These are phyloP conservation scores for Shiraia bambusicola DNA, from an alignment of 2,329 filamentous ascomycete species.

Conservation along the genomic window DNA sequence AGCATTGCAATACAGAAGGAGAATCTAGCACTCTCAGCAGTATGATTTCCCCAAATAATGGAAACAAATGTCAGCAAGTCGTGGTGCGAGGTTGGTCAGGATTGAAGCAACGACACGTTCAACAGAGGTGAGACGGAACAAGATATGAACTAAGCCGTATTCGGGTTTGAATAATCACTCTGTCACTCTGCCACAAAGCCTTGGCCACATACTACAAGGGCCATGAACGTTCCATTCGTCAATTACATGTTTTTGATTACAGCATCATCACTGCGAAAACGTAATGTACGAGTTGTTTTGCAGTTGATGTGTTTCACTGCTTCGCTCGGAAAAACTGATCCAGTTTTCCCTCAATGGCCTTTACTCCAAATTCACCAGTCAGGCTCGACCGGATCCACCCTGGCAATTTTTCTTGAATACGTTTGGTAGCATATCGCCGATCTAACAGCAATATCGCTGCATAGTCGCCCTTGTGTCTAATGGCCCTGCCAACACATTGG, in stretches of 20 bases:
- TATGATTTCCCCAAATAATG: neutral
- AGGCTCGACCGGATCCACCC: conserved; percentile 82
- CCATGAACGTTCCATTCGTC: neutral
- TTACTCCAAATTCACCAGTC: conserved; percentile 41
- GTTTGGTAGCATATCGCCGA: conserved; percentile 69
- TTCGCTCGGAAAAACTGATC: conserved; percentile 43
- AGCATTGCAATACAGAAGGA: no score
- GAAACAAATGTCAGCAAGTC: neutral
- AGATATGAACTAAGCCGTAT: conserved; percentile 6
- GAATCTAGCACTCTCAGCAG: neutral
- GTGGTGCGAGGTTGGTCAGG: neutral
- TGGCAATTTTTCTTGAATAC: conserved; percentile 78
- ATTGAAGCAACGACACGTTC: conserved; percentile 12
- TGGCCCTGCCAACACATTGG: conserved; percentile 90
- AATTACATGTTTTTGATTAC: no score
- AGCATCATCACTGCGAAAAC: no score
- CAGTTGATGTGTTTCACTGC: conserved; percentile 3
- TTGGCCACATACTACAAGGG: neutral
- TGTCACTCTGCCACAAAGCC: neutral
- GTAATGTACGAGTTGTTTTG: no score
- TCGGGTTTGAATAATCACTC: conserved; percentile 5
- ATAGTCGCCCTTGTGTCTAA: conserved; percentile 85
- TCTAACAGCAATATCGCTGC: conserved; percentile 88
- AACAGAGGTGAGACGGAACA: conserved; percentile 7
- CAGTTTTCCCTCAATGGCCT: conserved; percentile 46